Conservation (phyloP, 768 basidiomycete species). For the Naganishia vishniacii region DNA sequence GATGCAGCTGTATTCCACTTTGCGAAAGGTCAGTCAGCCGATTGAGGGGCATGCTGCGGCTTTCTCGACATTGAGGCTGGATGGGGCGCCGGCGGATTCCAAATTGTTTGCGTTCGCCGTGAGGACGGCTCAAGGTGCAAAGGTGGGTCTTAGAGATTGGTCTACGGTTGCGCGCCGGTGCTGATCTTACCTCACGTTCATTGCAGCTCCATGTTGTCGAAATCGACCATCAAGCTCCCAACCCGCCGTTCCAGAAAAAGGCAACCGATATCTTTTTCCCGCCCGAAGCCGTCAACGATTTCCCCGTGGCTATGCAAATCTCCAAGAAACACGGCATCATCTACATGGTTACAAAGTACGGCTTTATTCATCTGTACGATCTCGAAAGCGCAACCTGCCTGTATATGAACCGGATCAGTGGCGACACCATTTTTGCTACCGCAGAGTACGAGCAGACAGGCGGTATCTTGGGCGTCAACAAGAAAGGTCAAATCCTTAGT, state of each 20-base stretch:
- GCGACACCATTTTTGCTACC: conserved; percentile 98
- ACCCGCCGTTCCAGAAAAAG: conserved; percentile 92
- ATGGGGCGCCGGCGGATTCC: conserved; percentile 74
- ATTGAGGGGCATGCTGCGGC: conserved; percentile 98
- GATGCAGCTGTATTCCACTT: conserved; percentile 93
- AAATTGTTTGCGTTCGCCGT: conserved; percentile 95
- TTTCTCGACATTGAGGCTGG: conserved; percentile 84
- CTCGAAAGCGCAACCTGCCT: conserved; percentile 94
- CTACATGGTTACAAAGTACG: conserved; percentile 96
- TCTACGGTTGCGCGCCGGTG: neutral
- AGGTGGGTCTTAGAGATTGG: conserved; percentile 57
- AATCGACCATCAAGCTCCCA: conserved; percentile 88
- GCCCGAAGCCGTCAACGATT: conserved; percentile 93
- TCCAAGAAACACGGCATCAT: conserved; percentile 94
- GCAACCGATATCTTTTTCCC: conserved; percentile 99
- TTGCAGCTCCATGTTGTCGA: conserved; percentile 90
- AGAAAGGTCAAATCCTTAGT: conserved; percentile 96
- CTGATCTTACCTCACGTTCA: conserved; percentile 11
- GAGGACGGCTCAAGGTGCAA: conserved; percentile 92
- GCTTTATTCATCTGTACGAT: conserved; percentile 98
- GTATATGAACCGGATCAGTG: conserved; percentile 99
- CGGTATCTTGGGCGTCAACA: conserved; percentile 98
- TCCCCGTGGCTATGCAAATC: conserved; percentile 99
- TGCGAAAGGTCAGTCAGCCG: conserved; percentile 88
- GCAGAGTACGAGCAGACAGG: conserved; percentile 88